phyloP scores from a whole-genome alignment of 2,329 filamentous ascomycete species.

The Ophioceras dolichostomum region DNA sequence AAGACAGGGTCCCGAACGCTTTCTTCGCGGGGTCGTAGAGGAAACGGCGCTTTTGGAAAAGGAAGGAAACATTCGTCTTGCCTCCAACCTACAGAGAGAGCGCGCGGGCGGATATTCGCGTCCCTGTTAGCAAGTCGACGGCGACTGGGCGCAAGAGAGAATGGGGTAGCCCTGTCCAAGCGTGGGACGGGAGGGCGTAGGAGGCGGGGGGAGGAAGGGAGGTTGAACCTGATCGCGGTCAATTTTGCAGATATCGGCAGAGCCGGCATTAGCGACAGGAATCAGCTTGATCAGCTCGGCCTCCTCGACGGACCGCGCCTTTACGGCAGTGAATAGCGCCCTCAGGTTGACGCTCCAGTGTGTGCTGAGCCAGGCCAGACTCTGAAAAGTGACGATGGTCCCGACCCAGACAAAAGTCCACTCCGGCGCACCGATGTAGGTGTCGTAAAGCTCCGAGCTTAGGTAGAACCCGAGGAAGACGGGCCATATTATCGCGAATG shows the following conservation, averaged over 20 bases:
- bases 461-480: slow-evolving; percentile 83
- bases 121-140: background rate
- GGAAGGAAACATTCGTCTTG: slow-evolving; percentile 70
- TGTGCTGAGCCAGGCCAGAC: slow-evolving; percentile 86
- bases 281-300: slow-evolving; percentile 88
- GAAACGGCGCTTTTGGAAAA: slow-evolving; percentile 97
- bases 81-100: slow-evolving; percentile 57
- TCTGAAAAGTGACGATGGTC: slow-evolving; percentile 76
- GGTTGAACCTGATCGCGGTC: slow-evolving; percentile 54
- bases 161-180: too few species aligned
- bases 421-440: slow-evolving; percentile 84
- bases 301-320: slow-evolving; percentile 55
- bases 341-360: slow-evolving; percentile 92
- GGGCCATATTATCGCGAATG: slow-evolving; percentile 86
- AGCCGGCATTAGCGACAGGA: slow-evolving; percentile 77
- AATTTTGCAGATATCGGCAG: slow-evolving; percentile 76
- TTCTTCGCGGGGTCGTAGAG: slow-evolving; percentile 62
- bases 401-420: slow-evolving; percentile 97
- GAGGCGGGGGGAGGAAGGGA: slow-evolving; percentile 2
- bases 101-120: slow-evolving; percentile 4
- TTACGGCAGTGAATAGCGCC: slow-evolving; percentile 67
- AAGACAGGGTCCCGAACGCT: slow-evolving; percentile 71
- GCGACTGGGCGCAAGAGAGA: background rate
- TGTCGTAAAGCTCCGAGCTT: slow-evolving; percentile 71
- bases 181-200: slow-evolving; percentile 1